A percentile compares a stretch with the other conserved stretches of the same genome.
Evolutionary conservation across 805 yeast genomes (phyloP).

Genomic region (Metschnikowia corniflorae): DNA sequence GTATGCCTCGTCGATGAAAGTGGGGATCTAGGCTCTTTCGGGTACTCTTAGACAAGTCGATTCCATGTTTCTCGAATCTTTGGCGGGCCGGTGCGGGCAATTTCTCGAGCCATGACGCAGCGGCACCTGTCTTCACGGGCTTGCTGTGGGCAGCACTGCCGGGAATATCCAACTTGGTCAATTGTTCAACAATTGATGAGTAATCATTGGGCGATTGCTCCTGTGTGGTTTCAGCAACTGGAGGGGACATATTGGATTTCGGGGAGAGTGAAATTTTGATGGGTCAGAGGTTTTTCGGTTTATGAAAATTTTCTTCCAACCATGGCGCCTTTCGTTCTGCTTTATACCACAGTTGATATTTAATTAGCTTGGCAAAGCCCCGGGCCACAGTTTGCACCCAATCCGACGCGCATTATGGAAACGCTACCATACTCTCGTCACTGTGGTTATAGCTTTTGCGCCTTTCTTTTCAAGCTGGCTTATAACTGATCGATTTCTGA

Average conservation of each 20-base stretch:
- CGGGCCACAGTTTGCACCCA: no score
- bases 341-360: no score
- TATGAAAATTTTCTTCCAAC: no score
- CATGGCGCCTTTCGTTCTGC: no score
- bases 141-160: conserved; percentile 3
- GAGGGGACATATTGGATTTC: not conserved
- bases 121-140: conserved; percentile 1
- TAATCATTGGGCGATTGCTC: not conserved
- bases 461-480: no score
- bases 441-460: no score
- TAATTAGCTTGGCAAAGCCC: no score
- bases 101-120: conserved; percentile 7
- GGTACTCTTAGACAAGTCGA: conserved; percentile 23
- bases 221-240: not conserved
- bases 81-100: conserved; percentile 19
- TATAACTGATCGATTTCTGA: no score
- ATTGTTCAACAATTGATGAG: conserved; percentile 2
- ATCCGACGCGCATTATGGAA: no score
- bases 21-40: conserved; percentile 18
- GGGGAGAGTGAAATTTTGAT: not conserved
- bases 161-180: conserved; percentile 3
- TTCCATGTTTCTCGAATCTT: conserved; percentile 20
- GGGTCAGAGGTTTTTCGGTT: not conserved
- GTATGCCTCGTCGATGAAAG: conserved; percentile 22
- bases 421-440: no score